Evolutionary conservation across 2,329 filamentous ascomycete species (phyloP), one percentile per base, ranked within the genome.

Genomic region (Rutstroemia sp.): DNA sequence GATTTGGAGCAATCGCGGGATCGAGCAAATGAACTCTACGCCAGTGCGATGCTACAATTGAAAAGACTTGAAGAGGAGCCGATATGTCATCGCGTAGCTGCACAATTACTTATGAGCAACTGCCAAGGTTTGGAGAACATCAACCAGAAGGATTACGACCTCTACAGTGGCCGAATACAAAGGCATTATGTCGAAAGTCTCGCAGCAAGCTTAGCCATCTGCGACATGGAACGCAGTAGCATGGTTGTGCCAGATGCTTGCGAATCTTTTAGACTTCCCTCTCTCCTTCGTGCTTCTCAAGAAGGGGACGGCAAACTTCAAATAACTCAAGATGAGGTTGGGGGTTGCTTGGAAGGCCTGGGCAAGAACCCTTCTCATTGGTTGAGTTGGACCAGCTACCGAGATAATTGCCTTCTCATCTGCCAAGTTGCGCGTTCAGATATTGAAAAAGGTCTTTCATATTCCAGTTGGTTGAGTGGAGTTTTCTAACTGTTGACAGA

Each of bases 311-410:
- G 55, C 64, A 65, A 58, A 65, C 58, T 62, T 47, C 48, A 67
- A 57, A 57, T 50, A 61, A 60, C 58, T 50, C 51, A 61, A 5
- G 61, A 69, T 25, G 50, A 69, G 17, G 60, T 84, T 23, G 71
- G 74, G 47, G 63, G 70, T 9, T 88, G 84, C 61, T 69, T 84
- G 4, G 73, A 71, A 47, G 75, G 75, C 4, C 68, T 87, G 1
- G 76, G 78, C 47, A 74, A 75, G 17, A 73, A 77, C 23, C 75
- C 78, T 1, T 81, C 82, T 46, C 79, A 75, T 66, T 87, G 83
- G 82, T 84, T 76, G 1, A 85, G 81, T 23, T 87, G 83, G 70
- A 81, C 79, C 61, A 84, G 83, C 67, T 80, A 75, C 57, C 74
- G 77, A 55, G 80, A 84, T 56, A 82, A 83, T 61, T 82, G 82